phyloP scores from a whole-genome alignment of 2,329 filamentous ascomycete genomes.

The Pseudovirgaria hyperparasitica region DNA sequence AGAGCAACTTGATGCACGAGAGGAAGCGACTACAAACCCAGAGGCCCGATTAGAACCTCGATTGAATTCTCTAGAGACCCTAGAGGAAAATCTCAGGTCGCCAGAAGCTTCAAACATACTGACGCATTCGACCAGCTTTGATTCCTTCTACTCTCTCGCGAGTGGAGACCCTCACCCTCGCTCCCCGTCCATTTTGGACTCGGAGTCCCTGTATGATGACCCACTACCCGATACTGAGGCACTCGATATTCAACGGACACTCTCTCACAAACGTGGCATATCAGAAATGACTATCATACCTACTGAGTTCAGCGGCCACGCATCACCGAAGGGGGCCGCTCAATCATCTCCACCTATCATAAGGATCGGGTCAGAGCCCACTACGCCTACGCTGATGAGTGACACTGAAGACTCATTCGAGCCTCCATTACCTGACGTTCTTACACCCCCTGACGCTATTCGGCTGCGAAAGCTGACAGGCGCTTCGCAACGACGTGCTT shows the following conservation, averaged over 20 bases:
- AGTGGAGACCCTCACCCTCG: slow-evolving; percentile 13
- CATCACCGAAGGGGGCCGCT: no score
- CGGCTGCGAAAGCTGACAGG: slow-evolving; percentile 32
- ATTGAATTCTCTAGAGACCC: no score
- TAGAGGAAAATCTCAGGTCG: no score
- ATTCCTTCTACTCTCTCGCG: slow-evolving; percentile 24
- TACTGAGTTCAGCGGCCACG: no score
- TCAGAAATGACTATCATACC: slow-evolving; percentile 23
- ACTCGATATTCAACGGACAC: slow-evolving; percentile 3
- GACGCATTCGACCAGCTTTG: no score
- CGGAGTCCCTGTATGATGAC: slow-evolving; percentile 9
- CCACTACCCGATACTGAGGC: no score
- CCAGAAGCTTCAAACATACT: no score
- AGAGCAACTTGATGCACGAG: no score
- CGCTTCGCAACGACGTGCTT: slow-evolving; percentile 43
- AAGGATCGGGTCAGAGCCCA: slow-evolving; percentile 26
- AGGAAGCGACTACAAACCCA: no score
- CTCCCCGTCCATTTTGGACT: slow-evolving; percentile 18
- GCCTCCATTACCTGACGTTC: slow-evolving; percentile 23
- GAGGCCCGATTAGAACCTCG: no score
- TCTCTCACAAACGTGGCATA: slow-evolving; percentile 3
- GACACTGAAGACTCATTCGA: slow-evolving; percentile 31
- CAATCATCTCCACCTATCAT: no score
- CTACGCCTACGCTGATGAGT: slow-evolving; percentile 31
- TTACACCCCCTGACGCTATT: slow-evolving; percentile 25